phyloP scores from a whole-genome alignment of 352 stramenopile species.

The Vaucheria bursata region DNA sequence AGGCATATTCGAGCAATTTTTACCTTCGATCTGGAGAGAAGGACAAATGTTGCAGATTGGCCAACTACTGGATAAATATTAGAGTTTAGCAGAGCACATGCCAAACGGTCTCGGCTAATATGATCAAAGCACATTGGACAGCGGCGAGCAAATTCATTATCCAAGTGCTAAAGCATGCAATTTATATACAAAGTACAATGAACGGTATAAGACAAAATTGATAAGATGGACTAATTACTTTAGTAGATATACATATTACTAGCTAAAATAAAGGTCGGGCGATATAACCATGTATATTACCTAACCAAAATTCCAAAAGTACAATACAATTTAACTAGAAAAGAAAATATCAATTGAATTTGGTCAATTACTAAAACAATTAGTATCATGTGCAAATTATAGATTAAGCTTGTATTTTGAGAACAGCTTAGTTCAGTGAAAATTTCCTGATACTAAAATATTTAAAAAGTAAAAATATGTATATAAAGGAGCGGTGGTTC shows the following conservation, averaged over 20 bases:
- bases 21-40: neutral
- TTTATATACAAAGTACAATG: neutral
- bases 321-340: neutral
- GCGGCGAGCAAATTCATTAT: constrained; percentile 9
- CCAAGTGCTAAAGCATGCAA: constrained; percentile 10
- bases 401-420: neutral
- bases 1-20: too few relatives aligned
- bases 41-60: neutral
- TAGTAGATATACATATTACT: neutral
- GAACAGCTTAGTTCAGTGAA: neutral
- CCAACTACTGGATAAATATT: neutral
- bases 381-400: neutral
- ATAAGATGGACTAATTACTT: neutral
- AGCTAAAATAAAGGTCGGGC: neutral
- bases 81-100: neutral
- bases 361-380: neutral
- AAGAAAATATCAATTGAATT: neutral
- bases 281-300: neutral
- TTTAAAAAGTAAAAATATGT: neutral
- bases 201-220: neutral
- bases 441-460: neutral
- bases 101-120: neutral
- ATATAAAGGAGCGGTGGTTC: neutral
- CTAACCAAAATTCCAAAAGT: neutral
- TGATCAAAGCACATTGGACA: constrained; percentile 42